Evolutionary conservation across 2,329 filamentous ascomycete species (phyloP).

Genomic region (Trichoderma arundinaceum): DNA sequence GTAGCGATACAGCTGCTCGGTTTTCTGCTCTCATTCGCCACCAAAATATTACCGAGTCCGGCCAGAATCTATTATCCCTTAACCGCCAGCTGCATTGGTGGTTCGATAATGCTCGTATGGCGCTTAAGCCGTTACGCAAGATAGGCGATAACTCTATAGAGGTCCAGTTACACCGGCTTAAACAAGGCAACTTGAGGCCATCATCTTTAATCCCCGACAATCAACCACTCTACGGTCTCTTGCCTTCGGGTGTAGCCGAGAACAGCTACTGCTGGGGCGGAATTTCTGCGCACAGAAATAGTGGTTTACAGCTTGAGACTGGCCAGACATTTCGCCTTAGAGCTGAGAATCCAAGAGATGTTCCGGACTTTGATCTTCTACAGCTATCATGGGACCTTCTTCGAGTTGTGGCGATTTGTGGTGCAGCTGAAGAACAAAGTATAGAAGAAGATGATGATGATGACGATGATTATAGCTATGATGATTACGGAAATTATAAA

Average conservation of each 20-base stretch:
- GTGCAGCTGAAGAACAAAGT: background rate
- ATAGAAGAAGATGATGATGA: background rate
- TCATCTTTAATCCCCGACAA: too few relatives aligned
- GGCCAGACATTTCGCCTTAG: background rate
- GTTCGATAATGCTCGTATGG: background rate
- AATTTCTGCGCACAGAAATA: too few relatives aligned
- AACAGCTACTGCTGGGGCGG: too few relatives aligned
- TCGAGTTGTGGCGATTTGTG: background rate
- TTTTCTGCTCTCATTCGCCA: background rate
- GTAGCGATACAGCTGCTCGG: background rate
- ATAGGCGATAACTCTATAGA: background rate
- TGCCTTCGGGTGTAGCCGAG: too few relatives aligned
- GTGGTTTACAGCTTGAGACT: background rate
- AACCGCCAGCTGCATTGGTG: background rate
- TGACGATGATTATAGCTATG: background rate
- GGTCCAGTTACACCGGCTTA: constrained; percentile 1
- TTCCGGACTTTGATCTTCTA: background rate
- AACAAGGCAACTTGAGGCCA: background rate
- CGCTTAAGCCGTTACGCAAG: background rate
- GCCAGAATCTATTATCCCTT: background rate
- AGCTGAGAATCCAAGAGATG: background rate
- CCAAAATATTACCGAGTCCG: background rate
- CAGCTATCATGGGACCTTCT: background rate
- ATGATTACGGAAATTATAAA: too few relatives aligned
- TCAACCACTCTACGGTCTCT: background rate